phyloP scores from a whole-genome alignment of 2,329 filamentous ascomycete genomes.

The Seiridium unicorne region DNA sequence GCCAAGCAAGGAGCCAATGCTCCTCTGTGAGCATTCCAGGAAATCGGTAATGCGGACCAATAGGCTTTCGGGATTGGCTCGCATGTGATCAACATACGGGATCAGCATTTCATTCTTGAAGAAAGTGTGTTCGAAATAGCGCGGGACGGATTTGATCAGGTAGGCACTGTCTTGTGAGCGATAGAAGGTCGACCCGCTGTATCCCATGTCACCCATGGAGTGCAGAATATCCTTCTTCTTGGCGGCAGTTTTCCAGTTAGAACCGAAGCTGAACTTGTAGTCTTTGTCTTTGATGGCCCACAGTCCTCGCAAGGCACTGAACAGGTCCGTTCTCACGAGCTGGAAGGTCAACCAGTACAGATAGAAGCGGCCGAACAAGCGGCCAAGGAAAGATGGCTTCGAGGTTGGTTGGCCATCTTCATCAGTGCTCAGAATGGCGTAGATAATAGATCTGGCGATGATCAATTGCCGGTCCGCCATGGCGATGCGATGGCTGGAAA shows the following conservation, averaged over 20 bases:
- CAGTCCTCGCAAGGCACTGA: slow-evolving; percentile 35
- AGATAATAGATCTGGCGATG: slow-evolving; percentile 40
- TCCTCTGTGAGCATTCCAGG: slow-evolving; percentile 51
- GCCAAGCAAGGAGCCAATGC: slow-evolving; percentile 59
- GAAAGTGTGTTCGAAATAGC: slow-evolving; percentile 61
- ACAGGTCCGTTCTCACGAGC: slow-evolving; percentile 35
- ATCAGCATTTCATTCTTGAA: slow-evolving; percentile 13
- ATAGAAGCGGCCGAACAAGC: slow-evolving; percentile 40
- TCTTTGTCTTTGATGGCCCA: slow-evolving; percentile 55
- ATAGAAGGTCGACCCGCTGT: slow-evolving; percentile 76
- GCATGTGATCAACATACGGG: slow-evolving; percentile 50
- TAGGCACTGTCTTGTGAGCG: slow-evolving; percentile 64
- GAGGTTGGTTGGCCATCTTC: slow-evolving; percentile 23
- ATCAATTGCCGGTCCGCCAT: slow-evolving; percentile 25
- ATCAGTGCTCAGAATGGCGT: slow-evolving; percentile 29
- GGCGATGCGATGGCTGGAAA: slow-evolving; percentile 6
- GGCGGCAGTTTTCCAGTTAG: slow-evolving; percentile 29
- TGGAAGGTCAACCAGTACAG: slow-evolving; percentile 31
- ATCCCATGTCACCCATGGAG: slow-evolving; percentile 67
- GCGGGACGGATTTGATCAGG: slow-evolving; percentile 69
- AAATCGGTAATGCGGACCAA: slow-evolving; percentile 73
- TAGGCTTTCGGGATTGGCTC: slow-evolving; percentile 54
- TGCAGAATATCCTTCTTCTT: slow-evolving; percentile 38
- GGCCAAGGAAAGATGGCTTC: slow-evolving; percentile 31
- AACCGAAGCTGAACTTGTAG: slow-evolving; percentile 52